These are phyloP conservation scores for Emergomyces orientalis DNA, from an alignment of 2,329 filamentous ascomycete genomes.

Conservation along the genomic window DNA sequence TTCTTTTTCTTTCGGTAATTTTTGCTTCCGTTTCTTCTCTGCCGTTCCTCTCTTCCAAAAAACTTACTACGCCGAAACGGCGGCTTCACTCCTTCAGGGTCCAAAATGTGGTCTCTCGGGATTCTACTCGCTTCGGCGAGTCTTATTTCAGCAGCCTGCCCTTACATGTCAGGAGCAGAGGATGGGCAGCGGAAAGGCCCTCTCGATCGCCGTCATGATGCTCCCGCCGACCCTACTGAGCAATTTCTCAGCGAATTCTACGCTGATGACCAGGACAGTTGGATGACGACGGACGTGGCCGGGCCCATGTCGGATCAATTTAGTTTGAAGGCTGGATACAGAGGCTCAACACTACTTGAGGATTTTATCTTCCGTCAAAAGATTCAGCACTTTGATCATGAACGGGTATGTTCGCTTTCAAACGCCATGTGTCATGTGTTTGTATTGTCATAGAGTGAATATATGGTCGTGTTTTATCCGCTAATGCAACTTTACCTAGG, in stretches of 20 bases:
- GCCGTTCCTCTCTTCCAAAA: background rate
- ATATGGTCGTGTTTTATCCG: background rate
- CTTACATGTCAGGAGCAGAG: constrained; percentile 32
- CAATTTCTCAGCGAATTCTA: constrained; percentile 38
- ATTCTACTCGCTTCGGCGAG: constrained; percentile 25
- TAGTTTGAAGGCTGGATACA: constrained; percentile 56
- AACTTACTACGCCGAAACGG: background rate
- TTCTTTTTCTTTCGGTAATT: background rate
- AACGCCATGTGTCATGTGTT: background rate
- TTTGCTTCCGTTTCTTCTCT: background rate
- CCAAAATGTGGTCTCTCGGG: constrained; percentile 21
- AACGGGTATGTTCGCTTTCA: constrained; percentile 44
- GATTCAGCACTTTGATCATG: constrained; percentile 61
- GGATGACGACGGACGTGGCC: constrained; percentile 57
- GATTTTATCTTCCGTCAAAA: constrained; percentile 67
- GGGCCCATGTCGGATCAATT: constrained; percentile 58
- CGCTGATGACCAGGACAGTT: constrained; percentile 46
- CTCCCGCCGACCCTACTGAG: constrained; percentile 26
- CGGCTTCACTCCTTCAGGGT: background rate
- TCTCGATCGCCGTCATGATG: constrained; percentile 17
- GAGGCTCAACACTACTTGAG: constrained; percentile 60
- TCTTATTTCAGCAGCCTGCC: constrained; percentile 33
- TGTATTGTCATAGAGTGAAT: background rate
- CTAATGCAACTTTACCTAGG: constrained; percentile 24
- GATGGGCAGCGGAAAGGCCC: constrained; percentile 15